Percentiles rank a stretch among this genome's conserved stretches.
Evolutionary conservation across 441 rosid species (phyloP).

Genomic region (Melianthus villosus): DNA sequence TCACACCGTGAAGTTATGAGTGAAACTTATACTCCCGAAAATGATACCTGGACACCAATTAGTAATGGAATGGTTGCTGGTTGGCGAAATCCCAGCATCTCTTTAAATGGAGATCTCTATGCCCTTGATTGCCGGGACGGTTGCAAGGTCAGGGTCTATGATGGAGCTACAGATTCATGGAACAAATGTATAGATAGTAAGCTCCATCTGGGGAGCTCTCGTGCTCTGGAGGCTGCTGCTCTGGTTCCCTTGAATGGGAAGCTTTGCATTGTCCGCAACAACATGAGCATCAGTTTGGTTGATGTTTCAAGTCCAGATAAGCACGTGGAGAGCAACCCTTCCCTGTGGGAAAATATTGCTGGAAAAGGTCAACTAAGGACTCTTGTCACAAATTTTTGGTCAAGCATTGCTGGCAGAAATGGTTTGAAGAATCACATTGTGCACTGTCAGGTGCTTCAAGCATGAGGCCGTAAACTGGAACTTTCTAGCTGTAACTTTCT

Average conservation of each 20-base stretch:
- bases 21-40: constrained; percentile 33
- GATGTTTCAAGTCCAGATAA: constrained; percentile 24
- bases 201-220: constrained; percentile 34
- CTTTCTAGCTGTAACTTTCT: too few relatives aligned
- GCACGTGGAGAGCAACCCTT: constrained; percentile 21
- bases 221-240: constrained; percentile 36
- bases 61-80: constrained; percentile 38
- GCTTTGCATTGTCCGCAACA: constrained; percentile 31
- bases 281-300: constrained; percentile 34
- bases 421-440: constrained; percentile 35
- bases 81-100: constrained; percentile 37
- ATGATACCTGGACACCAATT: constrained; percentile 27
- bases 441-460: constrained; percentile 40
- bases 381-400: constrained; percentile 31
- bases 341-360: constrained; percentile 32
- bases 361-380: constrained; percentile 35
- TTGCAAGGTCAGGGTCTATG: constrained; percentile 32
- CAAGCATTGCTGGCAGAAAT: constrained; percentile 30
- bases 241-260: constrained; percentile 34
- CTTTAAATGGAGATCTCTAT: constrained; percentile 27
- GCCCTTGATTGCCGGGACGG: constrained; percentile 44
- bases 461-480: too few relatives aligned
- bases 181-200: constrained; percentile 31
- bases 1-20: constrained; percentile 33
- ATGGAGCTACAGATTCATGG: constrained; percentile 33